phyloP scores from a whole-genome alignment of 345 rosid species.

The Kernera saxatilis region DNA sequence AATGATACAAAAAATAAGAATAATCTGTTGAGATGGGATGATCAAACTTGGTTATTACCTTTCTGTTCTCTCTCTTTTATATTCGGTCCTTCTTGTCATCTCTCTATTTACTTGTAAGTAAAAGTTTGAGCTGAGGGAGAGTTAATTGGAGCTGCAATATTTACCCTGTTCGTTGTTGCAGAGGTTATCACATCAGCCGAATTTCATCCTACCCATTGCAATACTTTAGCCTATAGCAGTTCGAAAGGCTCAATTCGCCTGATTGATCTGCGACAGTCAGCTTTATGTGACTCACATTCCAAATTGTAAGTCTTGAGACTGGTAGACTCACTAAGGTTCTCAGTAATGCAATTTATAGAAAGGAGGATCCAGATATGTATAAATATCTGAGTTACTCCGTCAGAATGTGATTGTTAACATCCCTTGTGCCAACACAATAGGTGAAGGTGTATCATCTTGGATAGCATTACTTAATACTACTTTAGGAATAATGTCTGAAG shows the following conservation, averaged over 20 bases:
- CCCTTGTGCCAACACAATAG: not conserved
- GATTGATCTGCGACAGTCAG: conserved; percentile 95
- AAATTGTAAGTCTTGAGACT: conserved; percentile 61
- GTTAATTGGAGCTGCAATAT: conserved; percentile 7
- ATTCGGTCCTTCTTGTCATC: not conserved
- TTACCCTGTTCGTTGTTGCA: conserved; percentile 37
- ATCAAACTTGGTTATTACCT: not conserved
- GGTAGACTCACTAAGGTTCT: not conserved
- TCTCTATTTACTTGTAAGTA: not conserved
- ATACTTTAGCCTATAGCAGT: conserved; percentile 93
- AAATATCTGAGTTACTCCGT: not conserved
- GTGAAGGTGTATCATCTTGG: not conserved
- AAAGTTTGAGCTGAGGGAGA: not conserved
- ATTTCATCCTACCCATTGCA: conserved; percentile 92
- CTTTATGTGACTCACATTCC: conserved; percentile 89
- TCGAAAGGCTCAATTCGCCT: conserved; percentile 96
- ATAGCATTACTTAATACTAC: not conserved
- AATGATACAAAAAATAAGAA: not conserved
- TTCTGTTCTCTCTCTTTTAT: not conserved
- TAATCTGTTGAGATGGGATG: not conserved
- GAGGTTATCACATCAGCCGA: conserved; percentile 99
- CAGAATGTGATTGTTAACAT: not conserved
- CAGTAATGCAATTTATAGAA: conserved; percentile 5
- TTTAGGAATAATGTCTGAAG: not conserved
- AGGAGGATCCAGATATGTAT: not conserved